phyloP scores from a whole-genome alignment of 345 rosid genomes.

The Geranium rotundifolium region DNA sequence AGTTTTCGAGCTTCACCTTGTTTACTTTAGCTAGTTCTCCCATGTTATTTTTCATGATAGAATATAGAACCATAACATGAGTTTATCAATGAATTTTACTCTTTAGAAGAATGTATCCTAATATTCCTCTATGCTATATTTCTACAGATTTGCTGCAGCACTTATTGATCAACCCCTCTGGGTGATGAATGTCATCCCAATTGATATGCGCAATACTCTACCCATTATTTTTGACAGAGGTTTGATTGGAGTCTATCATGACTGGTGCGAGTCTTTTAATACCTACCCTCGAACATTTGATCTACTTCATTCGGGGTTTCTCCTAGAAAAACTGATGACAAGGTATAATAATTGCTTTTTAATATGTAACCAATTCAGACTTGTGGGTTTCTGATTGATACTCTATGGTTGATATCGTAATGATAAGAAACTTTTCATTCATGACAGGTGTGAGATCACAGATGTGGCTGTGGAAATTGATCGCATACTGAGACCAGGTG shows the following conservation, averaged over 20 bases:
- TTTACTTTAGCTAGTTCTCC: too few species aligned
- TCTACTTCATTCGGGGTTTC: slow-evolving; percentile 67
- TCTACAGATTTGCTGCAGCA: slow-evolving; percentile 69
- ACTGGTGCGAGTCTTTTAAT: slow-evolving; percentile 85
- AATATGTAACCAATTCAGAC: not conserved
- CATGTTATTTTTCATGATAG: not conserved
- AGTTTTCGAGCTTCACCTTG: not conserved
- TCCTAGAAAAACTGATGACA: slow-evolving; percentile 31
- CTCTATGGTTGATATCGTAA: not conserved
- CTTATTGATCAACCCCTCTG: slow-evolving; percentile 55
- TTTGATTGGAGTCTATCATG: slow-evolving; percentile 73
- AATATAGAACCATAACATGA: too few species aligned
- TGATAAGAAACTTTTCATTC: slow-evolving; percentile 4
- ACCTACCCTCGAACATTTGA: slow-evolving; percentile 89
- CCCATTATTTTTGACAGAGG: slow-evolving; percentile 62
- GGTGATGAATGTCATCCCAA: slow-evolving; percentile 90
- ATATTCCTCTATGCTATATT: not conserved
- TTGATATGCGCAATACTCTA: slow-evolving; percentile 52
- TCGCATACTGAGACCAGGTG: slow-evolving; percentile 71
- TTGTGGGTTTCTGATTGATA: not conserved
- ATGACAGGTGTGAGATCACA: slow-evolving; percentile 46
- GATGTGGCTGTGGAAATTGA: slow-evolving; percentile 63
- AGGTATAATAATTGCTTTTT: slow-evolving; percentile 27
- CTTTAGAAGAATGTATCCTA: too few species aligned
- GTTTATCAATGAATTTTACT: too few species aligned